These are phyloP conservation scores for Quercus alba DNA, from an alignment of 306 rosid genomes.

Conservation along the genomic window DNA sequence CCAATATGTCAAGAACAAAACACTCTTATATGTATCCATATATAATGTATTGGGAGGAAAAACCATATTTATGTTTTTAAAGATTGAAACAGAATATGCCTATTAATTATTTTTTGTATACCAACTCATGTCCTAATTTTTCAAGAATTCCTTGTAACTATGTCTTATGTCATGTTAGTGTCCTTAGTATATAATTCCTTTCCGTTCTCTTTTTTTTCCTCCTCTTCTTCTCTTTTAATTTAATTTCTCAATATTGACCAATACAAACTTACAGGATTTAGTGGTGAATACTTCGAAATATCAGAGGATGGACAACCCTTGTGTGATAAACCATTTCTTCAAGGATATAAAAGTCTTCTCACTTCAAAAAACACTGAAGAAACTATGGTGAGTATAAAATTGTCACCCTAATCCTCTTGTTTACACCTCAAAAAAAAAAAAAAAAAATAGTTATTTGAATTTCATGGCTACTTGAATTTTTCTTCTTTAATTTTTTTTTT, in stretches of 20 bases:
- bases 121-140: not conserved
- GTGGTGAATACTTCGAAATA: conserved; percentile 28
- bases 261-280: conserved; percentile 33
- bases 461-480: not conserved
- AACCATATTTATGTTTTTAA: too few species aligned
- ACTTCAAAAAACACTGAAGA: conserved; percentile 49
- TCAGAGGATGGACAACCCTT: conserved; percentile 21
- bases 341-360: conserved; percentile 49
- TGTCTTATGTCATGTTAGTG: too few species aligned
- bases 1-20: too few species aligned
- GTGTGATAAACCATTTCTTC: conserved; percentile 14
- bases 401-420: too few species aligned
- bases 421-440: too few species aligned
- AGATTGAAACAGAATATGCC: too few species aligned
- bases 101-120: not conserved
- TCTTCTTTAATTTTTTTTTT: not conserved
- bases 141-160: too few species aligned
- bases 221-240: not conserved
- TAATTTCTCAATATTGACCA: not conserved
- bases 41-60: too few species aligned
- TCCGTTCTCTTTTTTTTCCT: not conserved
- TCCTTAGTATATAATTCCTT: too few species aligned
- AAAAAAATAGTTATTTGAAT: too few species aligned
- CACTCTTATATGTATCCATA: too few species aligned
- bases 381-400: conserved; percentile 33